Evolutionary conservation across 805 yeast genomes (phyloP).

Genomic region (Blastobotrys peoriensis): DNA sequence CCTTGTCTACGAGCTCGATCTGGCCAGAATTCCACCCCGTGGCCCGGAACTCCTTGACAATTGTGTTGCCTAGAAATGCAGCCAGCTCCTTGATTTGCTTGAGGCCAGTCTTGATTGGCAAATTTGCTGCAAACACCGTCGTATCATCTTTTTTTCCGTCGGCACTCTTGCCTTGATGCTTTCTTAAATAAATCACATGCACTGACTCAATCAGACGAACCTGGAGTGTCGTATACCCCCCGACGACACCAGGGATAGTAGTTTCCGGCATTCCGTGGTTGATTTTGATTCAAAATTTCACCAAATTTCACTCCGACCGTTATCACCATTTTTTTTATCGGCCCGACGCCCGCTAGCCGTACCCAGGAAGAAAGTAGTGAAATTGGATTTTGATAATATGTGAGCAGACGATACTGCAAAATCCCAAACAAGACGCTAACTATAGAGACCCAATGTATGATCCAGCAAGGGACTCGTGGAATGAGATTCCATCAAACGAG

Average conservation of each 20-base stretch:
- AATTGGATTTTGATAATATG: no score
- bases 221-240: slow-evolving; percentile 22
- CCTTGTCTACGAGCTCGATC: slow-evolving; percentile 66
- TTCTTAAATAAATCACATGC: slow-evolving; percentile 18
- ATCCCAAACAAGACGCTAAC: no score
- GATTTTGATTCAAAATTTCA: no score
- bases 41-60: slow-evolving; percentile 30
- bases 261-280: neutral
- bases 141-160: slow-evolving; percentile 32
- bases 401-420: no score
- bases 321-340: no score
- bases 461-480: slow-evolving; percentile 24
- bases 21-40: slow-evolving; percentile 46
- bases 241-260: slow-evolving; percentile 19
- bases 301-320: no score
- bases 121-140: slow-evolving; percentile 67
- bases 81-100: slow-evolving; percentile 52
- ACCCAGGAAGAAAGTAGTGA: no score
- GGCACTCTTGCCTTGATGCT: slow-evolving; percentile 12
- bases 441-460: slow-evolving; percentile 24
- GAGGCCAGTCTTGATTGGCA: slow-evolving; percentile 59
- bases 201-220: slow-evolving; percentile 12
- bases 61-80: slow-evolving; percentile 41
- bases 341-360: no score
- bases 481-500: slow-evolving; percentile 3